Conservation (phyloP, 192 early-diverging fungal species). For the Backusella luteola region DNA sequence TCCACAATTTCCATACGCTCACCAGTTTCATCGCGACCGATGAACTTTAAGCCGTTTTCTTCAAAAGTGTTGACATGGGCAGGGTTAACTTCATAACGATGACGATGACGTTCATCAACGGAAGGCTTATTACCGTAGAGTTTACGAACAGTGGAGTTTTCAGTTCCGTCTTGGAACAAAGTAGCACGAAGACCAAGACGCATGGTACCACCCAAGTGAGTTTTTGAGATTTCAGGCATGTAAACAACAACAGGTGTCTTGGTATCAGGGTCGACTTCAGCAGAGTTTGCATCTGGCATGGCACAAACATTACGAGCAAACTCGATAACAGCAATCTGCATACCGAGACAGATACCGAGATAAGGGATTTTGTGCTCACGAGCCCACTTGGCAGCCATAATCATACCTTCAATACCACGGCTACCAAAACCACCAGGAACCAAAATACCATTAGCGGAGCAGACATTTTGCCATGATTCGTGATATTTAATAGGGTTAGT, state of each 20-base stretch:
- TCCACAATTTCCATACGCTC: slow-evolving; percentile 99
- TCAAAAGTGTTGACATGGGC: slow-evolving; percentile 73
- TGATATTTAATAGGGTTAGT: slow-evolving; percentile 91
- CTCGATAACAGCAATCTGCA: slow-evolving; percentile 97
- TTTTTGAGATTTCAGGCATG: slow-evolving; percentile 97
- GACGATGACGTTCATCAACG: slow-evolving; percentile 92
- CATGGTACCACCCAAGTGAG: slow-evolving; percentile 97
- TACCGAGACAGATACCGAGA: slow-evolving; percentile 96
- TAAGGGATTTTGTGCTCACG: slow-evolving; percentile 97
- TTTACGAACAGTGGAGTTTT: slow-evolving; percentile 65
- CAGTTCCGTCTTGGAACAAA: slow-evolving; percentile 66
- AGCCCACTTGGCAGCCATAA: slow-evolving; percentile 93
- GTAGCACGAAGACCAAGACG: slow-evolving; percentile 86
- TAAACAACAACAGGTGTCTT: slow-evolving; percentile 81
- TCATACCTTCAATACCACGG: slow-evolving; percentile 96
- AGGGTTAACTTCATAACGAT: slow-evolving; percentile 98
- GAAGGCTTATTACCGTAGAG: slow-evolving; percentile 56
- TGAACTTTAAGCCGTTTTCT: slow-evolving; percentile 78
- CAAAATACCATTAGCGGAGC: slow-evolving; percentile 88
- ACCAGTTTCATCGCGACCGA: slow-evolving; percentile 92
- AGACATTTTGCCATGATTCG: slow-evolving; percentile 91
- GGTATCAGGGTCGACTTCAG: slow-evolving; percentile 79
- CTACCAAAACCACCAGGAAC: slow-evolving; percentile 98
- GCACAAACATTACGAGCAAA: slow-evolving; percentile 93
- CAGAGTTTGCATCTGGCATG: slow-evolving; percentile 77